These are phyloP conservation scores for Didymellaceae sp. DNA, from an alignment of 2,329 filamentous ascomycete genomes.

Conservation along the genomic window DNA sequence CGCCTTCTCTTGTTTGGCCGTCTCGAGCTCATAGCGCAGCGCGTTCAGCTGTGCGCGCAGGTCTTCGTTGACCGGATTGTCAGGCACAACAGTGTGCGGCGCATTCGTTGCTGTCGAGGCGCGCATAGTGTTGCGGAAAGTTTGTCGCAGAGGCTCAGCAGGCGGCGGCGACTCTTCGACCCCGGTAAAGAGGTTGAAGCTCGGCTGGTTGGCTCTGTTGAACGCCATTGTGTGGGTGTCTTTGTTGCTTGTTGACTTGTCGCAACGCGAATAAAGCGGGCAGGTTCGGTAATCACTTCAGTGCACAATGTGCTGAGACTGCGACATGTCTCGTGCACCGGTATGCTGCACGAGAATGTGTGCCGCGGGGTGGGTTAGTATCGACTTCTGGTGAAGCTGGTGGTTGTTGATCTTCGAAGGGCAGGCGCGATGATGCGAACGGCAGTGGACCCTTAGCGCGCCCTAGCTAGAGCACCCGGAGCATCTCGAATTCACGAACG, in stretches of 20 bases:
- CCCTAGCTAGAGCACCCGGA: neutral
- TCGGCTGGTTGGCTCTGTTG: slow-evolving; percentile 50
- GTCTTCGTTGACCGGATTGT: slow-evolving; percentile 68
- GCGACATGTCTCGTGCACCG: neutral
- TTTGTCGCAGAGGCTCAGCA: slow-evolving; percentile 51
- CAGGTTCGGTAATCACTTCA: neutral
- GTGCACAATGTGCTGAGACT: neutral
- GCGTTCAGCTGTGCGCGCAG: slow-evolving; percentile 89
- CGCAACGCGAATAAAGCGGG: slow-evolving; percentile 1
- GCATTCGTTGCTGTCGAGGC: slow-evolving; percentile 53
- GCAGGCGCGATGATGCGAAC: slow-evolving; percentile 17
- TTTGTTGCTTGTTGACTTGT: slow-evolving; percentile 24
- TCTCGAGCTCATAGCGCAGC: slow-evolving; percentile 85
- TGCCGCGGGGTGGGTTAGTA: slow-evolving; percentile 1
- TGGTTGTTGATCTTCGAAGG: slow-evolving; percentile 16
- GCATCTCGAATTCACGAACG: slow-evolving; percentile 1
- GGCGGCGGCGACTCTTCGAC: slow-evolving; percentile 45
- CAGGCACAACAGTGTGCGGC: slow-evolving; percentile 45
- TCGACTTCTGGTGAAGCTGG: slow-evolving; percentile 2
- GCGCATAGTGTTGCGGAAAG: slow-evolving; percentile 49
- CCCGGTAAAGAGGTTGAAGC: slow-evolving; percentile 58
- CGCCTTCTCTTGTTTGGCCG: slow-evolving; percentile 85
- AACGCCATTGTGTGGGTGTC: slow-evolving; percentile 33
- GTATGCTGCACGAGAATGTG: neutral
- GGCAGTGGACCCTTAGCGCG: slow-evolving; percentile 15